Base-by-base conservation (phyloP, 805 yeast genomes). In the Tanozyma kutaoensis region DNA sequence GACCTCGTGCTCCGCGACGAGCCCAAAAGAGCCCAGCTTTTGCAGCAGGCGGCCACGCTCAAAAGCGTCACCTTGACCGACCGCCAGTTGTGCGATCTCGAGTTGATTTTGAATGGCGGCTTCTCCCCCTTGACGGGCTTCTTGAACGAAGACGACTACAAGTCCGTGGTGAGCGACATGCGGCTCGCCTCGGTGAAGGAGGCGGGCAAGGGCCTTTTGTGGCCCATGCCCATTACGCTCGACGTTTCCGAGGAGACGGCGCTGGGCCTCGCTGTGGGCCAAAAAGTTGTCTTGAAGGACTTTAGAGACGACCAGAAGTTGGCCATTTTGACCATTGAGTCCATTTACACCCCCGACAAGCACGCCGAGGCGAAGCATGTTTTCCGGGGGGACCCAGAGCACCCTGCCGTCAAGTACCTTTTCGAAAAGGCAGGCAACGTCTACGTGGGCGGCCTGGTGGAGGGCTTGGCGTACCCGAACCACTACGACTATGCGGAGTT, bases 381-480 rank as follows among this genome's bases (percentile, higher is more conserved):
- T 16, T 88, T 84, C 59, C 74, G 96, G 51, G 97, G 96, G 35
- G 96, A 88, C 52, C 86, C 93, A 24, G 96, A 88, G 52, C 97
- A 86, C 56, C 96, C 96, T 13, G 96, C 96, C 9, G 64, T 80
- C 43, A 65, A 62, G 43, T 86, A 80, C 55, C 62, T 86, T 40
- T 47, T 54, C 45, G 73, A 79, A 35, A 61, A 66, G 27, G 86
- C 86, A 20, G 86, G 88, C 43, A 94, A 81, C 15, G 69, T 64
- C 45, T 85, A 86, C 56, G 60, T 86, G 28, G 97, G 97, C 47
- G 97, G 97, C 40, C 64, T 72, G 23, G 43, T 86, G 28, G 81
- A 85, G 48, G 95, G 95, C 15, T 69, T 86, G 42, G 70, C 66
- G 45, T 67, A 80, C 37, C 93, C 95, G 34, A 71, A 67, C 35